phyloP scores from a whole-genome alignment of 1,139 yeast genomes.

The Debaryomyces fabryi region DNA sequence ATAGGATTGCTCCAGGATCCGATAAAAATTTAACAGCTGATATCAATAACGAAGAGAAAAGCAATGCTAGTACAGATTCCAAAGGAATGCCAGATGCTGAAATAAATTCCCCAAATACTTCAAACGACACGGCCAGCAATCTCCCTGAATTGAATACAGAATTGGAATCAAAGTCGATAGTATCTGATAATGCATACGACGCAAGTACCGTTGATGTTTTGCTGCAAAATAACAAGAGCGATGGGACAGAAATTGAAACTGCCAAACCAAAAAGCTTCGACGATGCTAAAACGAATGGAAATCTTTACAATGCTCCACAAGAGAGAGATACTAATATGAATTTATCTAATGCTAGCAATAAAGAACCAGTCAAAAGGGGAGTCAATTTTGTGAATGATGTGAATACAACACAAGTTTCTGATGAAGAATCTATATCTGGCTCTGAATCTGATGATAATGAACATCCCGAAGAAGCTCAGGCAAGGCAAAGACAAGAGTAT shows the following conservation, averaged over 20 bases:
- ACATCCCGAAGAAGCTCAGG: conserved; percentile 32
- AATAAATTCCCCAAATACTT: neutral
- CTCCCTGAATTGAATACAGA: neutral
- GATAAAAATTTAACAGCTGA: conserved; percentile 7
- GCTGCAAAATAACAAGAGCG: neutral
- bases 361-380: neutral
- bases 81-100: neutral
- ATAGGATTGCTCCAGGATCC: conserved; percentile 25
- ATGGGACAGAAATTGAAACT: neutral
- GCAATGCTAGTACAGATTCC: neutral
- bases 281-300: neutral
- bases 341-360: neutral
- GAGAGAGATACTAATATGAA: neutral
- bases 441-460: conserved; percentile 17
- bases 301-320: neutral
- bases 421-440: neutral
- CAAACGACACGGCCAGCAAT: neutral
- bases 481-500: conserved; percentile 50
- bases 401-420: conserved; percentile 3
- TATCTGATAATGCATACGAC: neutral
- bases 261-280: neutral
- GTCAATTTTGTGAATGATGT: conserved; percentile 6
- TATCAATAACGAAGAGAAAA: conserved; percentile 23
- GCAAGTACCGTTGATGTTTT: neutral
- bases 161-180: neutral